Percentiles rank a stretch among this genome's conserved stretches.
These are phyloP conservation scores for Trichoderma afroharzianum DNA, from an alignment of 2,329 filamentous ascomycete genomes.

Conservation along the genomic window DNA sequence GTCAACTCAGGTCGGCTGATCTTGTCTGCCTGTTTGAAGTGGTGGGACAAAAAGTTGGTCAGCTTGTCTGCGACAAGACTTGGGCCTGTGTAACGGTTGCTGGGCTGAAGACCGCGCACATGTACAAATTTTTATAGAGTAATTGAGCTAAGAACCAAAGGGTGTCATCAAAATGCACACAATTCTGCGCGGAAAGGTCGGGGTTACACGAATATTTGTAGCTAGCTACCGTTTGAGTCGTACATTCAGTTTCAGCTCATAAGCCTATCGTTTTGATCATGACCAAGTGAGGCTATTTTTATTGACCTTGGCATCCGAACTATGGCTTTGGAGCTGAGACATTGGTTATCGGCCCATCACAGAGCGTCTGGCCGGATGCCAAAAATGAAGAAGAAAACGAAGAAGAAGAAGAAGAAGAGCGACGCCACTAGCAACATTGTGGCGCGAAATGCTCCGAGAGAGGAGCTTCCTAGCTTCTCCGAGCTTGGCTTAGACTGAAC, in stretches of 20 bases:
- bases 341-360: neutral
- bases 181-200: neutral
- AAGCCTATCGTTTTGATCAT: neutral
- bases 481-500: neutral
- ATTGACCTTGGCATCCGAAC: neutral
- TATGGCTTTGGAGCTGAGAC: neutral
- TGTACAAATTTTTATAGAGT: neutral
- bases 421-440: neutral
- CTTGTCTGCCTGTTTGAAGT: neutral
- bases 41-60: neutral
- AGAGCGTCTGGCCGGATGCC: neutral
- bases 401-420: neutral
- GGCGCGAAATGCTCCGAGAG: conserved; percentile 1
- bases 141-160: neutral
- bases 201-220: neutral
- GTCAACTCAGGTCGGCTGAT: neutral
- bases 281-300: neutral
- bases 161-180: neutral
- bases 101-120: neutral
- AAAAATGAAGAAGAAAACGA: neutral
- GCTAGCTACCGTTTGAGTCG: neutral
- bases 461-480: neutral
- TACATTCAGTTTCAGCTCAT: neutral
- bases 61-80: neutral
- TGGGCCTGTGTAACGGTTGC: neutral